These are phyloP conservation scores for Lecanosticta acicola DNA, from an alignment of 2,329 filamentous ascomycete species.

Conservation along the genomic window DNA sequence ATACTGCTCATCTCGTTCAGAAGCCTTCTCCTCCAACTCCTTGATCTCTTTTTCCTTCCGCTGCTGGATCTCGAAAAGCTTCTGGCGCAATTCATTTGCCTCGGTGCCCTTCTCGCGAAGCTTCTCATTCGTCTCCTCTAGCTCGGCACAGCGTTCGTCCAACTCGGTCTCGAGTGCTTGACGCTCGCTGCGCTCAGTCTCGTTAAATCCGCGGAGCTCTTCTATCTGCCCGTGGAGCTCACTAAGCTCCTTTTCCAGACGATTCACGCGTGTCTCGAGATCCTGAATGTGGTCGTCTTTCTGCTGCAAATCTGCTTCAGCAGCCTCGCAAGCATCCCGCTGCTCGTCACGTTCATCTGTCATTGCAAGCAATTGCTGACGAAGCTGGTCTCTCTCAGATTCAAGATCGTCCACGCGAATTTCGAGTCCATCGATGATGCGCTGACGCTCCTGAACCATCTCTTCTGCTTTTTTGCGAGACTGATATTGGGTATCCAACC, in stretches of 20 bases:
- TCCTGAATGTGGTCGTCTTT: slow-evolving; percentile 35
- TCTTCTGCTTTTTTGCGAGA: slow-evolving; percentile 36
- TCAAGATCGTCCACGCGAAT: slow-evolving; percentile 35
- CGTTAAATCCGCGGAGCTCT: slow-evolving; percentile 34
- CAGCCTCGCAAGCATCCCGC: slow-evolving; percentile 27
- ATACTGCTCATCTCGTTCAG: slow-evolving; percentile 38
- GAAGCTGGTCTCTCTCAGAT: slow-evolving; percentile 32
- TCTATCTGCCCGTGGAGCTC: slow-evolving; percentile 32
- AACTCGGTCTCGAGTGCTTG: slow-evolving; percentile 41
- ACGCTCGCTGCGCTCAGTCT: slow-evolving; percentile 40
- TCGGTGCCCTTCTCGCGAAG: slow-evolving; percentile 40
- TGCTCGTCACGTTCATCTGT: slow-evolving; percentile 34
- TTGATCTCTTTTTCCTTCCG: slow-evolving; percentile 37
- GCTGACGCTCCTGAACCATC: slow-evolving; percentile 35
- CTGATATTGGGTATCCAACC: slow-evolving; percentile 35
- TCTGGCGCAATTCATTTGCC: slow-evolving; percentile 45
- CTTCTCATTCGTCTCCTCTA: slow-evolving; percentile 38
- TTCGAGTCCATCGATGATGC: slow-evolving; percentile 38
- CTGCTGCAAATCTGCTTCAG: slow-evolving; percentile 36
- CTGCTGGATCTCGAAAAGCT: slow-evolving; percentile 43
- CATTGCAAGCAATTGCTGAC: slow-evolving; percentile 30
- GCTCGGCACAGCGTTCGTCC: slow-evolving; percentile 38
- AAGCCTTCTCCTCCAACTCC: slow-evolving; percentile 33
- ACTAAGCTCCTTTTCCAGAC: slow-evolving; percentile 29
- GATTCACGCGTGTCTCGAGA: slow-evolving; percentile 34